Conservation (phyloP, 208 protist genomes). For the Sergeia podlipaevii region DNA sequence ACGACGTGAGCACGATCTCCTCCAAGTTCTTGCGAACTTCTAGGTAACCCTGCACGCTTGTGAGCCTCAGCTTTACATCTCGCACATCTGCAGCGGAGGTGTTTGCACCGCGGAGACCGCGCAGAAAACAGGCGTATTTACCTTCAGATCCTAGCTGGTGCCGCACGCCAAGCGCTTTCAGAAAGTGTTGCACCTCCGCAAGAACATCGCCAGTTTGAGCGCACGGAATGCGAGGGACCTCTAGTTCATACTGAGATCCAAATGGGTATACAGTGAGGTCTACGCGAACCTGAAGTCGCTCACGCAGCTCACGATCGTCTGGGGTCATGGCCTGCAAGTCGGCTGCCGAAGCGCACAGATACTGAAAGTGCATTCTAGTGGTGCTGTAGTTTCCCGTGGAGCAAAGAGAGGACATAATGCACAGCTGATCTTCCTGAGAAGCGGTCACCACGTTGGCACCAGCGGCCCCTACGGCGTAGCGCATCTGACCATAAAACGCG, state of each 20-base stretch:
- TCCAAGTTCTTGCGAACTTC: constrained; percentile 52
- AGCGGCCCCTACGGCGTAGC: constrained; percentile 15
- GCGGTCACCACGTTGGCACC: neutral
- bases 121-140: constrained; percentile 65
- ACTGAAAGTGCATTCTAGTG: constrained; percentile 23
- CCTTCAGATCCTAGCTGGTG: constrained; percentile 49
- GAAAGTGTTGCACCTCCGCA: constrained; percentile 31
- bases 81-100: constrained; percentile 19
- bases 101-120: constrained; percentile 23
- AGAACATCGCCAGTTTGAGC: constrained; percentile 42
- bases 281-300: constrained; percentile 23
- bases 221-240: constrained; percentile 39
- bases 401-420: constrained; percentile 5
- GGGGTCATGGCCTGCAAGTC: constrained; percentile 5
- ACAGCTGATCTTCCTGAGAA: neutral
- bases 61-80: constrained; percentile 57
- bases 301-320: constrained; percentile 15
- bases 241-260: constrained; percentile 64
- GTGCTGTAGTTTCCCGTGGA: constrained; percentile 24
- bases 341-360: constrained; percentile 11
- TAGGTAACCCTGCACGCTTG: constrained; percentile 44
- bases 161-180: constrained; percentile 25
- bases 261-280: constrained; percentile 59
- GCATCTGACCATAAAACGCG: constrained; percentile 5
- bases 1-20: neutral